Percentiles rank a stretch among this genome's conserved stretches.
These are phyloP conservation scores for Xylaria sp. DNA, from an alignment of 2,329 filamentous ascomycete genomes.

Conservation along the genomic window DNA sequence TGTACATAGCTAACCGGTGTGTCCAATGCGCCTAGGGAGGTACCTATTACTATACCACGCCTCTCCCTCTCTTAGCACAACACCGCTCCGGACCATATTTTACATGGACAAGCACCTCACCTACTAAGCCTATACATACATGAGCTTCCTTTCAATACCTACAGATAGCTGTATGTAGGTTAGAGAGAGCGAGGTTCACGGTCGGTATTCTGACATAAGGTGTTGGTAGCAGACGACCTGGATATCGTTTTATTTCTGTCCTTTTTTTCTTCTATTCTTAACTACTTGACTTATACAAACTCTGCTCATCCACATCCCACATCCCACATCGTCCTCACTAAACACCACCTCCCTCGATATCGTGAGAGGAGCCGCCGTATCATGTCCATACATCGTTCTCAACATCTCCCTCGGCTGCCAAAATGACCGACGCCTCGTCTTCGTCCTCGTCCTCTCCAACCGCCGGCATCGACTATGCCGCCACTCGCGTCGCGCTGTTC, in stretches of 20 bases:
- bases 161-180: neutral
- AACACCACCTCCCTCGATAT: neutral
- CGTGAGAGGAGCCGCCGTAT: conserved; percentile 21
- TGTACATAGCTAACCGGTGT: neutral
- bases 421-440: conserved; percentile 42
- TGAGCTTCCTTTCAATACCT: neutral
- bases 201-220: neutral
- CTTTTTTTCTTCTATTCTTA: neutral
- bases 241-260: neutral
- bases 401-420: conserved; percentile 26
- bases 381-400: conserved; percentile 31
- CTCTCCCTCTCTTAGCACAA: neutral
- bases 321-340: neutral
- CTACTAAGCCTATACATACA: too few relatives aligned
- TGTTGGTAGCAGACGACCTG: conserved; percentile 1
- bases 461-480: conserved; percentile 61
- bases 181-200: neutral
- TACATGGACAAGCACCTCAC: too few relatives aligned
- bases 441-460: conserved; percentile 49
- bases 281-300: neutral
- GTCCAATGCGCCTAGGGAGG: too few relatives aligned
- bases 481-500: conserved; percentile 62
- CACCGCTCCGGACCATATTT: too few relatives aligned
- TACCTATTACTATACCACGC: too few relatives aligned
- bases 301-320: too few relatives aligned